Base-by-base conservation (phyloP, 306 rosid genomes). In the Cicer arietinum region DNA sequence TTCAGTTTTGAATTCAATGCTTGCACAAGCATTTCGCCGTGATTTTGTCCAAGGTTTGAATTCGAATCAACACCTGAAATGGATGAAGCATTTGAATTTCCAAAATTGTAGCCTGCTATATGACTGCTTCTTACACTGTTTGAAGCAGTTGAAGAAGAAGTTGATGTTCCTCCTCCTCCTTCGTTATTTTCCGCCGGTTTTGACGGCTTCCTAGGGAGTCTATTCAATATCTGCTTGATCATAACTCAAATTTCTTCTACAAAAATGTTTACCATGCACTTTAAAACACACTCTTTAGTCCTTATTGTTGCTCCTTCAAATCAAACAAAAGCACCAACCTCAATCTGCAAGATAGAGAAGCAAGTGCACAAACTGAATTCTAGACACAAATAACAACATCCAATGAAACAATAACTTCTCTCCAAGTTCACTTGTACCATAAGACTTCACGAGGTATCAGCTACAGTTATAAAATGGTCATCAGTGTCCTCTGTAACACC, bases 171-270 rank as follows among this genome's bases (percentile, higher is more conserved):
- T 51, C 67, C 95, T 67, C 90, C 95, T 78, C 97, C 98, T 79
- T 87, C 97, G 9, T 90, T 90, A 84, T 80, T 85, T 67, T 91
- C 98, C 17, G 78, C 81, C 2, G 97, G 84, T 87, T 86, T 94
- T 3, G 94, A 89, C 66, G 94, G 89, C 86, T 94, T 94, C 70
- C 91, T 82, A 18, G 98, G 98, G 66, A 94, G 84, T 92, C 85
- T 91, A 86, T 91, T 91, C 22, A 94, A 73, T 82, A 94, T 85
- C 83, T 91, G 88, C 81, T 94, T 94, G 88, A 94, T 89, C 98
- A 94, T 94, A 86, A 75, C 93, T 92, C 62, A 1, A 84, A 50
- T 41, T 47, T 65, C 61, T 41, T 82, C 81, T 70, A 57, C 61
- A 35, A 85, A 69, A 52, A 56, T 47, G 58, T 74, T 59, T 79